Evolutionary conservation across 179 eudicot species (phyloP).

Genomic region (Camellia oleifera): DNA sequence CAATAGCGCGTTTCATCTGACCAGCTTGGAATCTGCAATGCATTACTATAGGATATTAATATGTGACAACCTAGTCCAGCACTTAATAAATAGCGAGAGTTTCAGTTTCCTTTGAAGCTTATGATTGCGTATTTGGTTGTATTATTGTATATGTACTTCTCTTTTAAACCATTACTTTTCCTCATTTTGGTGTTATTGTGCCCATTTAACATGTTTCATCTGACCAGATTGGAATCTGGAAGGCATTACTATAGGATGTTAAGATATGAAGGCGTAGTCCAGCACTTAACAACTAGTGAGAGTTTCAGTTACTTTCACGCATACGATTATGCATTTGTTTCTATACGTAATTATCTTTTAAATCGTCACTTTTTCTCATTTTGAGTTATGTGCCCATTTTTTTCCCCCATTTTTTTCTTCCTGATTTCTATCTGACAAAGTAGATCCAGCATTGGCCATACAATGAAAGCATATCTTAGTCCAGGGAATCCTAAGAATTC

Average conservation of each 20-base stretch:
- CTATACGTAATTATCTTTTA: background rate
- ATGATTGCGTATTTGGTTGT: background rate
- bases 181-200: background rate
- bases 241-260: background rate
- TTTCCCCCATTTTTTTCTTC: background rate
- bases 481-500: no score
- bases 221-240: background rate
- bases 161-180: background rate
- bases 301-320: constrained; percentile 6
- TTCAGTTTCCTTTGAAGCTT: constrained; percentile 3
- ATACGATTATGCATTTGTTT: background rate
- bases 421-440: background rate
- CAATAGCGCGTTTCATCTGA: background rate
- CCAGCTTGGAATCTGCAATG: background rate
- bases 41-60: background rate
- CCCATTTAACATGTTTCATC: background rate
- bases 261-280: background rate
- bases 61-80: constrained; percentile 6
- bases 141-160: background rate
- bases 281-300: constrained; percentile 11
- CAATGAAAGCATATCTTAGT: no score
- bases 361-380: background rate
- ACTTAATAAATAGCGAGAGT: constrained; percentile 8
- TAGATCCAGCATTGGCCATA: no score
- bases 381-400: background rate